Evolutionary conservation across 257 asterid species (phyloP), one percentile per base, ranked within the genome.

Genomic region (Anisodus acutangulus): DNA sequence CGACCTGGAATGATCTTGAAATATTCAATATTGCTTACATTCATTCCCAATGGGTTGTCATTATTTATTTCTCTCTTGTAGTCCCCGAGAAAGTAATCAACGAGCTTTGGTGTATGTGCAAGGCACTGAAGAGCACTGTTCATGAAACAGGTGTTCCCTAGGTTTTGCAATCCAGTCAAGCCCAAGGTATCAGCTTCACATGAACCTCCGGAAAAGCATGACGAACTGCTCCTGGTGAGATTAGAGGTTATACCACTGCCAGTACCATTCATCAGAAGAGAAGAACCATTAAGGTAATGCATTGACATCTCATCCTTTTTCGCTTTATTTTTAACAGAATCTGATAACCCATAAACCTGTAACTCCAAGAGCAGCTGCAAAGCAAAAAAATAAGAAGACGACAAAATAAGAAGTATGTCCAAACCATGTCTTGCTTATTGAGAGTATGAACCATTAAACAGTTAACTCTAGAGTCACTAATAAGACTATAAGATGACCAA

Each of bases 61-160:
- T 85, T 84, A 87, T 95, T 97, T 86, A 97, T 93, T 86, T 97
- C 97, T 88, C 86, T 91, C 90, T 66, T 92, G 90, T 92, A 97
- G 86, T 97, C 97, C 85, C 98, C 97, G 83, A 97, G 99, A 90
- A 97, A 97, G 94, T 91, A 97, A 91, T 95, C 99, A 81, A 94
- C 97, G 79, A 97, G 93, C 94, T 92, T 93, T 49, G 98, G 98
- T 1, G 98, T 97, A 87, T 95, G 99, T 49, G 93, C 97, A 84
- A 97, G 90, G 87, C 99, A 97, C 89, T 97, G 99, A 83, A 97
- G 89, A 87, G 97, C 90, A 85, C 98, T 97, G 89, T 97, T 97
- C 98, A 97, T 97, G 91, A 96, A 96, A 89, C 98, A 96, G 80
- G 98, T 96, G 87, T 96, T 96, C 81, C 99, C 99, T 84, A 97